These are phyloP conservation scores for Linnemannia exigua DNA, from an alignment of 192 early-diverging fungal species.

Conservation along the genomic window DNA sequence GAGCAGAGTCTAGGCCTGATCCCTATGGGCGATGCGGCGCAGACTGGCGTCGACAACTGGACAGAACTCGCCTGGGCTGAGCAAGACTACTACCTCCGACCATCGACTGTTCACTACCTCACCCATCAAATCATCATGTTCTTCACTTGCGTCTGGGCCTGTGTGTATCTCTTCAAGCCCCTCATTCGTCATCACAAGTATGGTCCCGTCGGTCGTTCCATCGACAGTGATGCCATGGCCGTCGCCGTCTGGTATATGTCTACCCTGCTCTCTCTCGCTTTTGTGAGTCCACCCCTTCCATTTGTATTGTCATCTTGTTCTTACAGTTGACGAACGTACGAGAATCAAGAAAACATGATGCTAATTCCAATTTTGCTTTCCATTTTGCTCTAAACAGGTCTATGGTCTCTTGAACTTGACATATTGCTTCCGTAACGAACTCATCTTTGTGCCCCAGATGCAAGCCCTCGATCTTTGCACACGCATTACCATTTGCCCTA, in stretches of 20 bases:
- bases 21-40: background rate
- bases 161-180: slow-evolving; percentile 44
- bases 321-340: background rate
- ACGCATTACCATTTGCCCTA: slow-evolving; percentile 30
- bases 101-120: slow-evolving; percentile 1
- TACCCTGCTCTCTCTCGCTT: slow-evolving; percentile 10
- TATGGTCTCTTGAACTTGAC: slow-evolving; percentile 14
- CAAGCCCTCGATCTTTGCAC: slow-evolving; percentile 50
- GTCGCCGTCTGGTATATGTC: slow-evolving; percentile 50
- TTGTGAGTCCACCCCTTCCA: slow-evolving; percentile 17
- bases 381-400: background rate
- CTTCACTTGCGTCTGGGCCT: slow-evolving; percentile 23
- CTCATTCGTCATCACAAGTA: slow-evolving; percentile 31
- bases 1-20: slow-evolving; percentile 3
- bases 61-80: slow-evolving; percentile 16
- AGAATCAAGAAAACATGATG: background rate
- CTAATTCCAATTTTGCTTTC: background rate
- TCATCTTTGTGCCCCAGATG: slow-evolving; percentile 14
- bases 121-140: slow-evolving; percentile 32
- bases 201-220: slow-evolving; percentile 18
- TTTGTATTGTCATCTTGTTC: background rate
- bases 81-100: slow-evolving; percentile 22
- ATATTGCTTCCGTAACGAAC: background rate
- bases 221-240: slow-evolving; percentile 48
- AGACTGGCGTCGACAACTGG: slow-evolving; percentile 15